phyloP scores from a whole-genome alignment of 2,329 filamentous ascomycete species.

The Zasmidium angulare region DNA sequence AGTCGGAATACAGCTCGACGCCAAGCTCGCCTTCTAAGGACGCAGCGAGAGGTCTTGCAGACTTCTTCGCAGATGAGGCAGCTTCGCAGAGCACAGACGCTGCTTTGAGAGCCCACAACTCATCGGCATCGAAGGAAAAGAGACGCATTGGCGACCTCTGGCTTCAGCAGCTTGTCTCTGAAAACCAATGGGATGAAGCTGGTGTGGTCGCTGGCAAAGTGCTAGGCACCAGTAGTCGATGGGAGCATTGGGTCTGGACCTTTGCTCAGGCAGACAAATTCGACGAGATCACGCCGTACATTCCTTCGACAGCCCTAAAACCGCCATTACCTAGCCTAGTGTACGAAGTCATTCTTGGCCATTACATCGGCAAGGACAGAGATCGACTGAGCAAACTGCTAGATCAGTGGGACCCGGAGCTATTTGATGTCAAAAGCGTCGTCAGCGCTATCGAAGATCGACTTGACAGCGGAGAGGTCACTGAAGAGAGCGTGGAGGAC shows the following conservation, averaged over 20 bases:
- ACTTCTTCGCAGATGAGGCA: conserved; percentile 61
- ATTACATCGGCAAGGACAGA: conserved; percentile 81
- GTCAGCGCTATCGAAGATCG: conserved; percentile 77
- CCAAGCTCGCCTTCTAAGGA: conserved; percentile 46
- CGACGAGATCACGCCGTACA: conserved; percentile 82
- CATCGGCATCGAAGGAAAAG: conserved; percentile 78
- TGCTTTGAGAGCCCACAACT: conserved; percentile 41
- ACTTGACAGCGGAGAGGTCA: conserved; percentile 71
- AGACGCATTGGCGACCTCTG: conserved; percentile 87
- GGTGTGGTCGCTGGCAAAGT: conserved; percentile 81
- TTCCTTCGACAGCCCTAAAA: conserved; percentile 73
- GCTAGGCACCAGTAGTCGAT: conserved; percentile 72
- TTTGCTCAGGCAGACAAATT: conserved; percentile 85
- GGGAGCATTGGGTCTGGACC: conserved; percentile 94
- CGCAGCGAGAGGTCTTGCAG: conserved; percentile 29
- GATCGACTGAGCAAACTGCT: conserved; percentile 74
- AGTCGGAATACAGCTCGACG: conserved; percentile 35
- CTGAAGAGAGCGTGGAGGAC: conserved; percentile 72
- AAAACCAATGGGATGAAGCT: conserved; percentile 72
- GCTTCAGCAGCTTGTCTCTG: conserved; percentile 79
- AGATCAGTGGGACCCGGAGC: conserved; percentile 77
- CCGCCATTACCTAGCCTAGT: conserved; percentile 78
- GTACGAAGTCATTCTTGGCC: conserved; percentile 84
- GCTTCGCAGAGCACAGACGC: conserved; percentile 47
- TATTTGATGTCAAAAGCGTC: conserved; percentile 78